These are phyloP conservation scores for Ophiocordyceps sinensis DNA, from an alignment of 2,329 filamentous ascomycete genomes.

Conservation along the genomic window DNA sequence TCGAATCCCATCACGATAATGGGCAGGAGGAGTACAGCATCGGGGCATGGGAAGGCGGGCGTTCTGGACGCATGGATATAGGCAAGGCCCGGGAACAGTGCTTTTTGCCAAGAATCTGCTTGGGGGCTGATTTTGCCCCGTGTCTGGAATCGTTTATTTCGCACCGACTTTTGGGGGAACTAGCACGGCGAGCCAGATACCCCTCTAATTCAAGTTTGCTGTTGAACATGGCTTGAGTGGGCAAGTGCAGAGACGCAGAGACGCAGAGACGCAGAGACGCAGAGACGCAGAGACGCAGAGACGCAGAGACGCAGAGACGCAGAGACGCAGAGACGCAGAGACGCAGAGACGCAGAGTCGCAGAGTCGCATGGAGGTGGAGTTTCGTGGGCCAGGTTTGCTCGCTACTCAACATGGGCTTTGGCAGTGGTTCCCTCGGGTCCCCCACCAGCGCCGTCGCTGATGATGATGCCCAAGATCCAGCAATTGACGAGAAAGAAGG, in stretches of 20 bases:
- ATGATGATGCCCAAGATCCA: constrained; percentile 79
- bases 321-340: too few relatives aligned
- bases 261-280: too few relatives aligned
- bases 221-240: not conserved
- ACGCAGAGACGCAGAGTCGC: too few relatives aligned
- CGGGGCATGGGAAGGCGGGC: not conserved
- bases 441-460: constrained; percentile 34
- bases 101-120: not conserved
- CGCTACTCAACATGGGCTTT: constrained; percentile 11
- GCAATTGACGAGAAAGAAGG: constrained; percentile 74
- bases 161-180: not conserved
- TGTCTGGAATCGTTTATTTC: not conserved
- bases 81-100: not conserved
- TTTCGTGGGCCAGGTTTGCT: too few relatives aligned
- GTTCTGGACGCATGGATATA: constrained; percentile 3
- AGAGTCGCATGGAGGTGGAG: too few relatives aligned
- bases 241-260: too few relatives aligned
- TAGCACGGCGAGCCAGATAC: constrained; percentile 6
- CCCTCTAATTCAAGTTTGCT: constrained; percentile 3
- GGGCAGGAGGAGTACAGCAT: not conserved
- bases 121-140: not conserved
- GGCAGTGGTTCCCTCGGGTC: not conserved
- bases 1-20: too few relatives aligned
- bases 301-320: too few relatives aligned
- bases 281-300: too few relatives aligned